Percentiles rank a stretch among this genome's conserved stretches.
Conservation (phyloP, 495 filamentous ascomycete species). For the Beverwykella pulmonaria region DNA sequence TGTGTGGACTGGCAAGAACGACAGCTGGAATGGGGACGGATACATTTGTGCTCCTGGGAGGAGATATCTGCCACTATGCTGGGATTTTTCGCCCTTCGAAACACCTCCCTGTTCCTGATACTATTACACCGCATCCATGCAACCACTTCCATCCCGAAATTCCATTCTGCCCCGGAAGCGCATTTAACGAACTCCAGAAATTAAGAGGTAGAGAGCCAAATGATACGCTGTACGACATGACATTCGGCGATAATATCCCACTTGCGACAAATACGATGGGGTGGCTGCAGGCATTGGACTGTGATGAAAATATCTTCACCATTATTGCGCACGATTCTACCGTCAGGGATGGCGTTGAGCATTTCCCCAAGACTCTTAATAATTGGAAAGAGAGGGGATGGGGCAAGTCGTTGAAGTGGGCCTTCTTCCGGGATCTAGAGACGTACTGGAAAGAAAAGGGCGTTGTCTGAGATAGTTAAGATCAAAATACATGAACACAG, state of each 20-base stretch:
- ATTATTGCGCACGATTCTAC: constrained; percentile 15
- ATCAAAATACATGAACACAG: background rate
- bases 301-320: constrained; percentile 6
- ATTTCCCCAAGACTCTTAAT: constrained; percentile 1
- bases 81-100: constrained; percentile 57
- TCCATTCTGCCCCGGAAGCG: background rate
- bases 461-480: background rate
- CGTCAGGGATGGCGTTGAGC: background rate
- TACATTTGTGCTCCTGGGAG: constrained; percentile 60
- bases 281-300: constrained; percentile 7
- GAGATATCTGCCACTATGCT: constrained; percentile 57
- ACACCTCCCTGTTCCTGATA: constrained; percentile 44
- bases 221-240: background rate
- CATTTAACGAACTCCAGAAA: background rate
- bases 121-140: background rate
- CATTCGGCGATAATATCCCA: background rate
- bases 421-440: constrained; percentile 6
- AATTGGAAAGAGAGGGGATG: constrained; percentile 21
- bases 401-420: constrained; percentile 5
- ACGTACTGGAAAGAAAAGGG: constrained; percentile 3
- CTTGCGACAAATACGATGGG: constrained; percentile 1
- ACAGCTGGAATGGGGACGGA: constrained; percentile 44
- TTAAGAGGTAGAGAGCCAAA: background rate
- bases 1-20: constrained; percentile 58
- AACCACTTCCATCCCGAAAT: background rate